Base-by-base conservation (phyloP, 768 basidiomycete genomes). In the Trametes maxima region DNA sequence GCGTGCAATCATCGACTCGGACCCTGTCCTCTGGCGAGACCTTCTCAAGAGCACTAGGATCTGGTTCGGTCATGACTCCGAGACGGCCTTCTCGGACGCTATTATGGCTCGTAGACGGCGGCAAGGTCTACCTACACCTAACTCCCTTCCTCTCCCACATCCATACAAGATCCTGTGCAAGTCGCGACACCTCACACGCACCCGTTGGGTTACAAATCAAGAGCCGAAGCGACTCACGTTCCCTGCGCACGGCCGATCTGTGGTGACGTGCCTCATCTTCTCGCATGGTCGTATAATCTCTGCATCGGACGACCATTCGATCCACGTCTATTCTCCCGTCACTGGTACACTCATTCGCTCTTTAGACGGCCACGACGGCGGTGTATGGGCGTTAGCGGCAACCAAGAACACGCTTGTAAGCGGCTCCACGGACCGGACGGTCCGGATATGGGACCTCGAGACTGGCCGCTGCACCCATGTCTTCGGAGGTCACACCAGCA, bases 291-390 rank as follows among this genome's bases (percentile, higher is more conserved):
- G 95, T 62, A 94, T 99, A 76, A 94, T 99, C 69, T 95, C 93
- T 12, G 95, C 96, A 12, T 96, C 94, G 0, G 96, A 99, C 74
- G 95, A 98, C 74, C 94, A 98, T 68, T 92, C 94, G 3, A 97
- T 98, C 69, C 92, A 95, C 70, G 87, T 99, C 47, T 98, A 96
- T 73, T 90, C 89, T 22, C 95, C 93, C n/a, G 73, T 82, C 25
- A 91, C 89, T 0, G 96, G 96, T 13, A 80, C 85, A 39, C 82
- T 92, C 21, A 73, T 89, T 5, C 85, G 83, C 43, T 84, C 88
- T 1, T 81, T 98, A 44, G 82, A 90, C 59, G 96, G 95, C 3
- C 95, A 98, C 68, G 92, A 94, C 67, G 95, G 95, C 51, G 95
- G 95, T 17, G 94, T 98, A 1, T 98, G 95, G 95, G 95, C 95